Evolutionary conservation across 495 filamentous ascomycete genomes (phyloP), one percentile per base, ranked within the genome.

Genomic region (Penicillium psychrofluorescens): DNA sequence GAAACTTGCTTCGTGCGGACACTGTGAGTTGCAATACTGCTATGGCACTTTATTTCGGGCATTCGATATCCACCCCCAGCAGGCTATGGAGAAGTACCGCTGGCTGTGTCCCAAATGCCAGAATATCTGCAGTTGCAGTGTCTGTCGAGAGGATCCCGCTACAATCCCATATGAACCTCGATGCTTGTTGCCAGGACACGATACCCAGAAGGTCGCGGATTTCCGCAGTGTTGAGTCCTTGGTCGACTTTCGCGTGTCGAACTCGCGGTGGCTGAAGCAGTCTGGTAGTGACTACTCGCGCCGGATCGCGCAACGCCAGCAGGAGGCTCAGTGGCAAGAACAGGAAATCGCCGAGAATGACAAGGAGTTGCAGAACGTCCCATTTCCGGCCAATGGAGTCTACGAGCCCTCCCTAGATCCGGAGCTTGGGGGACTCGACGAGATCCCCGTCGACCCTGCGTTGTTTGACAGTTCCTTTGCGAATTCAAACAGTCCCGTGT

Each of bases 51-150:
- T 98, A 0, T 97, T 85, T 62, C 75, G 92, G 30, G 89, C 86
- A 6, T 95, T 95, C 55, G 90, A 96, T 58, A 72, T 88, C 48
- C 81, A 84, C 71, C 92, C 92, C 0, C 78, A 85, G 53, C 67
- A 77, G 8, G 75, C 85, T 0, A 84, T 96, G 83, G 81, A 90
- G 53, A 74, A 84, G 29, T 74, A 79, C 43, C 64, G 79, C 34
- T 98, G 90, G 90, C 71, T 81, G 53, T 98, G 92, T 51, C 92
- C 92, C 0, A 87, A 81, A 45, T 98, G 92, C 55, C 73, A 74
- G 7, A 78, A 80, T 29, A 83, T 85, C 11, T 98, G 92, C 75
- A 91, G 86, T 45, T 95, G 88, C 54, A 83, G 79, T 8, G 70
- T 70, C 11, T 98, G 92, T 61, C 80, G 86, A 16, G 66, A 66